Evolutionary conservation across 78 protist species (phyloP), one percentile per base, ranked within the genome.

Genomic region (Protostelium mycophagum): DNA sequence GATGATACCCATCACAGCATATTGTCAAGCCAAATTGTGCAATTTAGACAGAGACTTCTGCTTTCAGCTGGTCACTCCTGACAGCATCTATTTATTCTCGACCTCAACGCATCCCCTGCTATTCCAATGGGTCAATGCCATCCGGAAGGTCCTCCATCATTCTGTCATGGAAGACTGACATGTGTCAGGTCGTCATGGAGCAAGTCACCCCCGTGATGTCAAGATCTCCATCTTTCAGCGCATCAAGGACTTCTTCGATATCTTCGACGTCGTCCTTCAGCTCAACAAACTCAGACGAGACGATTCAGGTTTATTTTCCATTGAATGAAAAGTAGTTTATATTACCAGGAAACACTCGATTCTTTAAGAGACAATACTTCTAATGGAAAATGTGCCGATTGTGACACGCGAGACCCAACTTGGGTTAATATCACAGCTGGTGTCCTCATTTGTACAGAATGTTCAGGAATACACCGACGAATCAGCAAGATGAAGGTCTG

Each of bases 31-130:
- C 90, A 92, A 37, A 91, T 89, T 35, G 94, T 92, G 1, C 90
- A 92, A 35, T 87, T 87, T 38, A 91, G 90, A 88, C 90, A 92
- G 73, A 51, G 73, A 51, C 31, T 51, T 51, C 85, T 92, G 91
- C 38, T 92, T 92, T 91, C 94, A 92, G 88, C 86, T 92, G 87
- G 87, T 36, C 36, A 88, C 94, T 39, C 91, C 94, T 5, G 37
- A 84, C 0, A 36, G 94, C 39, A 92, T 92, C 86, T 92, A 92
- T 35, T 89, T 89, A 34, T 92, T 92, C 83, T 85, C 91, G 29
- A 87, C 92, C 28, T 84, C 36, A n/a, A 92, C 88, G 38, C 83
- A 83, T 0, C 83, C 87, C 0, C 35, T 38, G 9, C n/a, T 92
- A 29, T 92, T 88, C 90, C 91, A 85, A 36, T 92, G 94, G 94